Conservation (phyloP, 169 alveolate genomes). For the Eimeria sp. region DNA sequence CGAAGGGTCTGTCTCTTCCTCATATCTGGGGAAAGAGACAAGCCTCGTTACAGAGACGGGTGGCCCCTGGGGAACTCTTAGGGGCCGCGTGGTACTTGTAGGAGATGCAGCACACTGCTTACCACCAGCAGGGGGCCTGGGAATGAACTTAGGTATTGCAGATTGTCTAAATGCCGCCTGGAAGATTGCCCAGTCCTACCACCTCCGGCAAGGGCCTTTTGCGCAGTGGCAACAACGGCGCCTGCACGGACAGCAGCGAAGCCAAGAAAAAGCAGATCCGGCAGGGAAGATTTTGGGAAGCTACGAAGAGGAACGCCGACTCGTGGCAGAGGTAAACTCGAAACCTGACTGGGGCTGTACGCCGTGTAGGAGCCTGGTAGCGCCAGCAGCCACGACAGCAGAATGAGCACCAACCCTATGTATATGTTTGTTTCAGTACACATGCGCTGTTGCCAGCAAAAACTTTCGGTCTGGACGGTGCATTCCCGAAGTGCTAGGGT, state of each 20-base stretch:
- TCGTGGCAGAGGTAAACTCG: slow-evolving; percentile 62
- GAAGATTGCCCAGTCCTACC: slow-evolving; percentile 86
- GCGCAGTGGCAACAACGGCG: slow-evolving; percentile 20
- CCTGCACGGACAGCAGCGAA: slow-evolving; percentile 22
- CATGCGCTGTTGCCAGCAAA: slow-evolving; percentile 84
- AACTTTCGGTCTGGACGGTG: slow-evolving; percentile 82
- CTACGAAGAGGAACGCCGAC: slow-evolving; percentile 76
- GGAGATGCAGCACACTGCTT: slow-evolving; percentile 97
- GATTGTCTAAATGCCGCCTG: slow-evolving; percentile 92
- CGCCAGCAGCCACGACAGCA: not conserved
- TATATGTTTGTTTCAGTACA: slow-evolving; percentile 76
- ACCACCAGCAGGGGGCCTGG: slow-evolving; percentile 98
- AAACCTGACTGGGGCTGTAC: not conserved
- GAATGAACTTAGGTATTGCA: slow-evolving; percentile 96
- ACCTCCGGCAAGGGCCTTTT: slow-evolving; percentile 32
- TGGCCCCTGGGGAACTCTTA: slow-evolving; percentile 24
- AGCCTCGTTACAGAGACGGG: not conserved
- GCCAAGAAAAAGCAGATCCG: not conserved
- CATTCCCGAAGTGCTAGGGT: slow-evolving; percentile 83
- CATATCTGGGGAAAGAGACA: not conserved
- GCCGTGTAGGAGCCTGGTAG: not conserved
- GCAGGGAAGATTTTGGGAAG: slow-evolving; percentile 44
- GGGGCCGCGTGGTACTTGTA: slow-evolving; percentile 87
- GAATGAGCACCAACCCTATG: slow-evolving; percentile 10
- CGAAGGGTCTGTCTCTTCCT: not conserved